phyloP scores from a whole-genome alignment of 805 yeast species.

The Novakomyces olei region DNA sequence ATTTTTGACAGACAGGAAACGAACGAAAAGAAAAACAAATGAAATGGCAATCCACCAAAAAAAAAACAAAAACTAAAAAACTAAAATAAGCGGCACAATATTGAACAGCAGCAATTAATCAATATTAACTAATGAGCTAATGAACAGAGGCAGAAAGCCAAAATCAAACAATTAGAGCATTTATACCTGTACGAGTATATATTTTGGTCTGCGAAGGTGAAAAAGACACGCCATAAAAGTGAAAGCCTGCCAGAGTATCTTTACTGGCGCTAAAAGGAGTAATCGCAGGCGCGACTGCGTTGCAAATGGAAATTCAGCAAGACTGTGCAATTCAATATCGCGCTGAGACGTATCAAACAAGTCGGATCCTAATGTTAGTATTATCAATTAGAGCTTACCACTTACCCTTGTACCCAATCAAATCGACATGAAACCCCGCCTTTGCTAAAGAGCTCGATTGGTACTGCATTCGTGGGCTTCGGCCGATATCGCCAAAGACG shows the following conservation, averaged over 20 bases:
- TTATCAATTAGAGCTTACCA: no score
- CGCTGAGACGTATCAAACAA: no score
- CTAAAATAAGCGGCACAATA: background rate
- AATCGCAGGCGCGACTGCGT: background rate
- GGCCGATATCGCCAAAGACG: slow-evolving; percentile 84
- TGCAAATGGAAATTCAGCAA: no score
- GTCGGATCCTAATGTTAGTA: no score
- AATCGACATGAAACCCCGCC: slow-evolving; percentile 47
- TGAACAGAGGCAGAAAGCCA: no score
- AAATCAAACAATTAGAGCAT: background rate
- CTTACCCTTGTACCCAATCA: slow-evolving; percentile 47
- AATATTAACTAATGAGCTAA: background rate
- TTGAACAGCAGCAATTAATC: background rate
- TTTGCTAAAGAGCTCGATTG: slow-evolving; percentile 64
- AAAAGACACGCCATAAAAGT: no score
- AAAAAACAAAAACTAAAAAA: background rate
- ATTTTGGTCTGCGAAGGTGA: slow-evolving; percentile 8
- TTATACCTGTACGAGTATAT: background rate
- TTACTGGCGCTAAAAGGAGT: slow-evolving; percentile 1
- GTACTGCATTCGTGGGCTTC: slow-evolving; percentile 83
- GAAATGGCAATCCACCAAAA: background rate
- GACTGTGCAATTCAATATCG: no score
- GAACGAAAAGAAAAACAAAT: no score
- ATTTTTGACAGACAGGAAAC: no score
- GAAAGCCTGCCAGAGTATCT: no score